Evolutionary conservation across 176 grass and related monocot genomes (phyloP).

Genomic region (Rhynchospora tenuis): DNA sequence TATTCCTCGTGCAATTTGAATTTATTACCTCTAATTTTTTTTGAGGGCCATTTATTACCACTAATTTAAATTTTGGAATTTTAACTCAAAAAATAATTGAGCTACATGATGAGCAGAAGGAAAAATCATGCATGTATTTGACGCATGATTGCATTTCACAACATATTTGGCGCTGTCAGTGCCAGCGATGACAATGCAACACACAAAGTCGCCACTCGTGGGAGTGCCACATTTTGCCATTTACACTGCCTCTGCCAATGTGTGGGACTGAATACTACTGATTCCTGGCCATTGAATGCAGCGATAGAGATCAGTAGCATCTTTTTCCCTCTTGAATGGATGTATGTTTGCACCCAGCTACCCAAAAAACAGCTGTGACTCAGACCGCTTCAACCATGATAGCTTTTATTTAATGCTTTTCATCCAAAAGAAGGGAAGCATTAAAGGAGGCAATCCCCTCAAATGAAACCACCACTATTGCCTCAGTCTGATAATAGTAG

Average conservation of each 20-base stretch:
- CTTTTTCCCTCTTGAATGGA: constrained; percentile 12
- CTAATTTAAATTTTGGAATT: neutral
- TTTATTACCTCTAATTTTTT: no score
- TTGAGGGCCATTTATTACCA: no score
- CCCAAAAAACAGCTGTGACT: constrained; percentile 20
- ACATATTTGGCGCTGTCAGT: neutral
- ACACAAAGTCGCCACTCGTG: neutral
- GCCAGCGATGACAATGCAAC: neutral
- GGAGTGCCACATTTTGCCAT: constrained; percentile 14
- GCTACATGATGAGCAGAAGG: neutral
- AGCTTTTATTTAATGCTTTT: constrained; percentile 21
- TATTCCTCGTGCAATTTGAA: no score
- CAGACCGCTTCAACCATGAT: constrained; percentile 13
- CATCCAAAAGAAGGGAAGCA: constrained; percentile 13
- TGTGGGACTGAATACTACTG: constrained; percentile 10
- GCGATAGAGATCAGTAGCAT: constrained; percentile 16
- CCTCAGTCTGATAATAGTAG: constrained; percentile 11
- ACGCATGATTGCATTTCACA: neutral
- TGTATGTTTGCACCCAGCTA: constrained; percentile 10
- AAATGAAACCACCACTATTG: constrained; percentile 11
- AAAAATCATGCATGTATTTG: neutral
- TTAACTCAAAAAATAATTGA: neutral
- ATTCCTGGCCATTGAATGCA: constrained; percentile 18
- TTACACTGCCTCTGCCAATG: neutral
- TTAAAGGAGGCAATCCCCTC: neutral